Conservation (phyloP, 176 grass and related monocot species). For the Panicum miliaceum region DNA sequence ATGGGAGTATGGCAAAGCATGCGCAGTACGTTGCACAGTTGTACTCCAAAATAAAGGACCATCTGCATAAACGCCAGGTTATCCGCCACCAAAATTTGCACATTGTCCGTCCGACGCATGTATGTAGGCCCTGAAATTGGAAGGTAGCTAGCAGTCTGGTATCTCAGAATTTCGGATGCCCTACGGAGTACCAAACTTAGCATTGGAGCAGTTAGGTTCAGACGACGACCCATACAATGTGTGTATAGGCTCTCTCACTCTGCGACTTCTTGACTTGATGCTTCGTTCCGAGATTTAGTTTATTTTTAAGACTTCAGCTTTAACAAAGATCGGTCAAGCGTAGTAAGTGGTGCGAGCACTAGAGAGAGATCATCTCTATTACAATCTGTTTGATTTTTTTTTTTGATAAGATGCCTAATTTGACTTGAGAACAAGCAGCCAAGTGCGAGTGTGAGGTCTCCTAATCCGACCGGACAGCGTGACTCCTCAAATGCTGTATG, state of each 20-base stretch:
- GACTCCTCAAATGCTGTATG: not conserved
- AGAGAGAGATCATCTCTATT: not conserved
- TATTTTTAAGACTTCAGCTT: not conserved
- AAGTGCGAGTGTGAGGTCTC: not conserved
- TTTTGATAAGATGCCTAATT: too few relatives aligned
- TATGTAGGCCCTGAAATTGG: not conserved
- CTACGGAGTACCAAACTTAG: not conserved
- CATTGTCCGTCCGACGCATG: slow-evolving; percentile 6
- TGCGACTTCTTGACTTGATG: not conserved
- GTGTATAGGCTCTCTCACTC: not conserved
- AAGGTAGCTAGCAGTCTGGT: not conserved
- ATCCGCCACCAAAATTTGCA: not conserved
- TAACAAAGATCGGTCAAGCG: not conserved
- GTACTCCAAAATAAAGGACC: not conserved
- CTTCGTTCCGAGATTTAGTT: not conserved
- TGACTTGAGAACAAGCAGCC: too few relatives aligned
- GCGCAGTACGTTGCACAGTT: not conserved
- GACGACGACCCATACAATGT: not conserved
- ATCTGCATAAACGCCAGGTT: slow-evolving; percentile 18
- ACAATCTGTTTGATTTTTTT: not conserved
- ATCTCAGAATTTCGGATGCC: not conserved
- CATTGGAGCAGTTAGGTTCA: not conserved
- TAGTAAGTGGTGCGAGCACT: not conserved
- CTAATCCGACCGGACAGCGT: slow-evolving; percentile 4
- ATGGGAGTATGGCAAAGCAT: not conserved